Percentiles rank a stretch among this genome's conserved stretches.
phyloP scores from a whole-genome alignment of 2,329 filamentous ascomycete genomes.

The Albifimbria verrucaria region DNA sequence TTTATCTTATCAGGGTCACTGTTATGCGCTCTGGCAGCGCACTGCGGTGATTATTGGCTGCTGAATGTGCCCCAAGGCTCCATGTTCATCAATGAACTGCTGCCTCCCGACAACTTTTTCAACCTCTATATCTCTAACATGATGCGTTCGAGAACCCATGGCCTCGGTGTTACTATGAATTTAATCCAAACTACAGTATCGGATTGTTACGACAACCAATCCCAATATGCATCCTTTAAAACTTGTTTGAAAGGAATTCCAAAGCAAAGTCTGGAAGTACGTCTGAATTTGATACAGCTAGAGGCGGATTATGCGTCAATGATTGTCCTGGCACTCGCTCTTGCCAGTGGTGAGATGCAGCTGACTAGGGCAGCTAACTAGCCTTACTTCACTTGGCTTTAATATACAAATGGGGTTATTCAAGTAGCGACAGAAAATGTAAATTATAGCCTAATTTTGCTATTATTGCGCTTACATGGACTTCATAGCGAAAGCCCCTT shows the following conservation, averaged over 20 bases:
- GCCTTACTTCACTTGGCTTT: not conserved
- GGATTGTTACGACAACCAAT: not conserved
- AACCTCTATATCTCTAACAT: not conserved
- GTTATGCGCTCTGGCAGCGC: slow-evolving; percentile 8
- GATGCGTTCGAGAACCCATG: not conserved
- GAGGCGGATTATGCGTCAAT: not conserved
- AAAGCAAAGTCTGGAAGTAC: not conserved
- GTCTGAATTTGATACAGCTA: not conserved
- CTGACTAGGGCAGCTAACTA: not conserved
- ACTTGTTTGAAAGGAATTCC: not conserved
- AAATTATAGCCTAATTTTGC: not conserved
- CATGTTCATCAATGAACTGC: not conserved
- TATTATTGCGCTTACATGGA: not conserved
- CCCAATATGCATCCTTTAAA: not conserved
- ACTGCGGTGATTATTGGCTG: slow-evolving; percentile 2
- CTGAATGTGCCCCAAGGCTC: not conserved
- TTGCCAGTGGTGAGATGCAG: not conserved
- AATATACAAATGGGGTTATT: not conserved
- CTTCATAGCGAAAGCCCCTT: not conserved
- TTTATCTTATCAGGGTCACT: slow-evolving; percentile 6
- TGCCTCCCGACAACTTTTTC: not conserved
- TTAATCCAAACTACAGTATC: not conserved
- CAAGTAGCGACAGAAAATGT: not conserved
- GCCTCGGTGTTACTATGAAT: not conserved
- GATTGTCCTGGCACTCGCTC: not conserved